Conservation (phyloP, 164 flowering plant genomes). For the Chimonanthus salicifolius region DNA sequence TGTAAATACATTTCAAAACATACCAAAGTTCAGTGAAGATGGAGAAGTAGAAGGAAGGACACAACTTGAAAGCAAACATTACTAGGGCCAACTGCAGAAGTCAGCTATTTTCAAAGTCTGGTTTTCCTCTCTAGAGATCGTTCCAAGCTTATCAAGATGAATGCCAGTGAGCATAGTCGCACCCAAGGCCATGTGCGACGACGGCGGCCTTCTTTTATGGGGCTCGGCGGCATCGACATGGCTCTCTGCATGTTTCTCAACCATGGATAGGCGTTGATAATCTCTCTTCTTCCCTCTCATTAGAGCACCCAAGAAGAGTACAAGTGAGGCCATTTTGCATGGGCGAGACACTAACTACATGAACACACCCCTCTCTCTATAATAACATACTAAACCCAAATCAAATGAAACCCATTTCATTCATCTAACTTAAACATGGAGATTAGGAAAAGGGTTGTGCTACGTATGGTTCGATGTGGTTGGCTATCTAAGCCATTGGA, state of each 20-base stretch:
- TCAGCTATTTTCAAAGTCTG: slow-evolving; percentile 16
- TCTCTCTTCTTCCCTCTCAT: slow-evolving; percentile 3
- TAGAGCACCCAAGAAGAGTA: slow-evolving; percentile 30
- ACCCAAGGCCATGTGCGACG: too few relatives aligned
- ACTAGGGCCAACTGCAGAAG: slow-evolving; percentile 13
- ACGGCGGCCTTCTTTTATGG: background rate
- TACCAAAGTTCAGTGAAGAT: background rate
- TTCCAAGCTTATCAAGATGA: background rate
- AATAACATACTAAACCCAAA: background rate
- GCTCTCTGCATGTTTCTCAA: background rate
- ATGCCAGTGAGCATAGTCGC: background rate
- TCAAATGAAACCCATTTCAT: background rate
- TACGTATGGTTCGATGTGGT: slow-evolving; percentile 8
- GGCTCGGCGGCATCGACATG: background rate
- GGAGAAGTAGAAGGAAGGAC: background rate
- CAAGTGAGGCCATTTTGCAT: slow-evolving; percentile 30
- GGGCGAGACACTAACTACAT: background rate
- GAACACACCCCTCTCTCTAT: slow-evolving; percentile 5
- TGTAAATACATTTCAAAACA: too few relatives aligned
- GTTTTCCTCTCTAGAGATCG: background rate
- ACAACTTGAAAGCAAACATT: background rate
- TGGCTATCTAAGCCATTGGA: slow-evolving; percentile 12
- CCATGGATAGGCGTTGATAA: background rate
- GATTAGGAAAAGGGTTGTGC: background rate
- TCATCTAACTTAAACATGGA: background rate